A percentile compares a stretch with the other conserved stretches of the same genome.
Conservation (phyloP, 139 green algal species). For the Dunaliella sp. region DNA sequence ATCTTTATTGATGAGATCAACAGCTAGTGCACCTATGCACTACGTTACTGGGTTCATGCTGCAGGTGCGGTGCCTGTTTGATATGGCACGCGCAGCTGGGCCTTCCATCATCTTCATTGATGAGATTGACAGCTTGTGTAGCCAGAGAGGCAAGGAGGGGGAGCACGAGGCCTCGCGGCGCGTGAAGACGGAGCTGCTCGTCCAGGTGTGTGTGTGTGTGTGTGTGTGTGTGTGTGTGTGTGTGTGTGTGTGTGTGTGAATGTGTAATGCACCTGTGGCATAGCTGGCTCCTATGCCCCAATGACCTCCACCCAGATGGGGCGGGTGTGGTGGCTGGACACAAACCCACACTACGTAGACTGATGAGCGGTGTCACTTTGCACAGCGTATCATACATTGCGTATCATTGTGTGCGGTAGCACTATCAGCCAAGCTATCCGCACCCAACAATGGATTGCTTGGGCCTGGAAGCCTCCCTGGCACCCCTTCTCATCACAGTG, state of each 20-base stretch:
- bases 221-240: background rate
- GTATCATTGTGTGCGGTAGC: too few relatives aligned
- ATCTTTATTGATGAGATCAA: conserved; percentile 93
- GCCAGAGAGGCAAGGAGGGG: conserved; percentile 60
- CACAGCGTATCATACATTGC: too few relatives aligned
- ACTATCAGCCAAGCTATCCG: too few relatives aligned
- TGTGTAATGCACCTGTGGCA: too few relatives aligned
- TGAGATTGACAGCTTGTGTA: conserved; percentile 87
- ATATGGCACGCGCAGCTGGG: conserved; percentile 63
- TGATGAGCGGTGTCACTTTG: too few relatives aligned
- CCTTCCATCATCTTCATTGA: conserved; percentile 92
- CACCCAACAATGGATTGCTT: too few relatives aligned
- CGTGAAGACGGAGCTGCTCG: conserved; percentile 93
- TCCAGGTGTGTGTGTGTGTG: conserved; percentile 66
- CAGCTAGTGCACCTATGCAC: background rate
- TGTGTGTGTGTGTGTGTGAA: background rate
- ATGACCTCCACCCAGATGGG: too few relatives aligned
- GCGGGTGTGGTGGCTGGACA: too few relatives aligned
- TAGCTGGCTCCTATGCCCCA: too few relatives aligned
- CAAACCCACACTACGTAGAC: too few relatives aligned
- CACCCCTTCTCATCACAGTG: too few relatives aligned
- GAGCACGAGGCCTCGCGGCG: conserved; percentile 89
- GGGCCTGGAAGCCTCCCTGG: too few relatives aligned
- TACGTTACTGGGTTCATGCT: background rate
- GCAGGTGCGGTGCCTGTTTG: conserved; percentile 80